Conservation (phyloP, 805 yeast genomes). For the Wickerhamomyces tratensis region DNA sequence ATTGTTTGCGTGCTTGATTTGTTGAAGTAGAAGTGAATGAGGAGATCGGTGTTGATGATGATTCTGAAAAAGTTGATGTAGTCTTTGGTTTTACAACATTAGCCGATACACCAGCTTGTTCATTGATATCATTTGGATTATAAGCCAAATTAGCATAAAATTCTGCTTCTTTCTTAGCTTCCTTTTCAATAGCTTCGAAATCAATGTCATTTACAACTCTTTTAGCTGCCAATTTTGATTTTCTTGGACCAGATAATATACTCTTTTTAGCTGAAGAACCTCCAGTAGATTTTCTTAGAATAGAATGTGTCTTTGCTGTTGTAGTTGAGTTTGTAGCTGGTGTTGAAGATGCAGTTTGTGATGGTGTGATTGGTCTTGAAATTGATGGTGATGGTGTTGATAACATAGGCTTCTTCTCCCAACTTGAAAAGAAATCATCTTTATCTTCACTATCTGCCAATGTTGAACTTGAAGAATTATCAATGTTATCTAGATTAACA, state of each 20-base stretch:
- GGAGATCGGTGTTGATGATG: constrained; percentile 3
- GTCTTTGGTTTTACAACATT: constrained; percentile 10
- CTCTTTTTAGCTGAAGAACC: constrained; percentile 28
- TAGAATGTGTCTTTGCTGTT: constrained; percentile 18
- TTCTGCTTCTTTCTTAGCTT: constrained; percentile 77
- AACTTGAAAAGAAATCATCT: constrained; percentile 86
- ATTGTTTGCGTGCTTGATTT: constrained; percentile 1
- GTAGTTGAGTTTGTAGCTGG: not conserved
- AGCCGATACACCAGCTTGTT: constrained; percentile 3
- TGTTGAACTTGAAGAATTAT: constrained; percentile 24
- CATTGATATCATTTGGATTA: constrained; percentile 23
- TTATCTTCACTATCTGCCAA: constrained; percentile 30
- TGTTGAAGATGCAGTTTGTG: constrained; percentile 11
- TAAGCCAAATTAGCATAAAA: constrained; percentile 39
- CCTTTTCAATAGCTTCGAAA: constrained; percentile 60
- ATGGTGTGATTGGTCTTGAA: constrained; percentile 22
- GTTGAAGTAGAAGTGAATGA: constrained; percentile 4
- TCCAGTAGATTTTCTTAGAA: constrained; percentile 19
- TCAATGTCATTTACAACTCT: constrained; percentile 47
- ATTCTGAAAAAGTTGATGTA: constrained; percentile 7
- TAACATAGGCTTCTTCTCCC: constrained; percentile 68
- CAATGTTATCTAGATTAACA: constrained; percentile 51
- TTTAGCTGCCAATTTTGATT: constrained; percentile 50
- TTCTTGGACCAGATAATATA: constrained; percentile 46
- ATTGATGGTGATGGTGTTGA: constrained; percentile 22